Conservation (phyloP, 2,329 filamentous ascomycete genomes). For the Fusarium sp. region DNA sequence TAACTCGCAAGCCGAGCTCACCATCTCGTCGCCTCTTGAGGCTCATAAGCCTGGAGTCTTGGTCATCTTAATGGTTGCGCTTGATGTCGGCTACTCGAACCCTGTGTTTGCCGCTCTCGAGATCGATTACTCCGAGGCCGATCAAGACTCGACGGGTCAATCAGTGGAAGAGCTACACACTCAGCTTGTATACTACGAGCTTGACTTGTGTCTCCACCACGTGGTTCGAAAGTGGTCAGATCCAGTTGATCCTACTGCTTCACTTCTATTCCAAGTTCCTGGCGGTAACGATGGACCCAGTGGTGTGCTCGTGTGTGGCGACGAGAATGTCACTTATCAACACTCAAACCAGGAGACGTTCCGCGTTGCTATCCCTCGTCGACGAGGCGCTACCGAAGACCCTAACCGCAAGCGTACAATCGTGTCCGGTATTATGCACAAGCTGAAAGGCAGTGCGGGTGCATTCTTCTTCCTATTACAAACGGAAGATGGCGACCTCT, state of each 20-base stretch:
- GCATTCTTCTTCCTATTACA: slow-evolving; percentile 98
- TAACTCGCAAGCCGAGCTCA: slow-evolving; percentile 93
- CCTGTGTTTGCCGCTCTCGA: slow-evolving; percentile 96
- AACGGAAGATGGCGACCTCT: slow-evolving; percentile 97
- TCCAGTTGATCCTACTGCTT: slow-evolving; percentile 89
- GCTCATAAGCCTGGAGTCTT: slow-evolving; percentile 94
- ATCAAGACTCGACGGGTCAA: slow-evolving; percentile 90
- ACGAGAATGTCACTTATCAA: slow-evolving; percentile 96
- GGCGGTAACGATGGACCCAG: slow-evolving; percentile 94
- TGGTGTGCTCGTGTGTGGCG: slow-evolving; percentile 93
- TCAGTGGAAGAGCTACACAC: slow-evolving; percentile 89
- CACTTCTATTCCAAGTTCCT: slow-evolving; percentile 93
- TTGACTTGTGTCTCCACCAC: slow-evolving; percentile 96
- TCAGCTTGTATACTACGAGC: slow-evolving; percentile 94
- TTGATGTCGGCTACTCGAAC: slow-evolving; percentile 98
- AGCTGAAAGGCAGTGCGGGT: slow-evolving; percentile 83
- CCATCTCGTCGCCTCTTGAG: slow-evolving; percentile 96
- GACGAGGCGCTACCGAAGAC: slow-evolving; percentile 90
- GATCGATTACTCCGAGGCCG: slow-evolving; percentile 90
- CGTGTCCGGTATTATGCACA: slow-evolving; percentile 95
- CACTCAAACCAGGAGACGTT: slow-evolving; percentile 95
- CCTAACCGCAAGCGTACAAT: slow-evolving; percentile 91
- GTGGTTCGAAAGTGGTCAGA: slow-evolving; percentile 98
- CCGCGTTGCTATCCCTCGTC: slow-evolving; percentile 88
- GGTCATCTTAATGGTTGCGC: slow-evolving; percentile 87